Conservation (phyloP, 441 rosid species). For the Daphne laureola region DNA sequence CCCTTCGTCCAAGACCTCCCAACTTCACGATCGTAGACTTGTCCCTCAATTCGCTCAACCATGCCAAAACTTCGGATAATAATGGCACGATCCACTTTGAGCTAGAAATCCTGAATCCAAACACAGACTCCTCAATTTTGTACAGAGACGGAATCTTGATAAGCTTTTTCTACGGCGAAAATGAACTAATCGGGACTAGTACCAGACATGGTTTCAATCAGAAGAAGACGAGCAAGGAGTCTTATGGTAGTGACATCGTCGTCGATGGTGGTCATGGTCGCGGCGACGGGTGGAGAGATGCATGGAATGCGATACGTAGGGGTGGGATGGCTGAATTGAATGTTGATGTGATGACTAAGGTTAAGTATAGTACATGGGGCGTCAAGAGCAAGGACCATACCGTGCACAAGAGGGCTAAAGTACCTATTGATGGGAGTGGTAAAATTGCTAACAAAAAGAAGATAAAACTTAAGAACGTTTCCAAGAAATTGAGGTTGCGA, state of each 20-base stretch:
- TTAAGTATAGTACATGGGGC: conserved; percentile 27
- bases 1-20: conserved; percentile 27
- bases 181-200: conserved; percentile 14
- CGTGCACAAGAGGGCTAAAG: conserved; percentile 18
- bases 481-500: conserved; percentile 21
- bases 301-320: conserved; percentile 12
- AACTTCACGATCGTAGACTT: conserved; percentile 18
- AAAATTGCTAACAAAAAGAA: conserved; percentile 34
- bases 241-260: background rate
- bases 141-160: conserved; percentile 26
- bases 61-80: background rate
- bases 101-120: conserved; percentile 29
- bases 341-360: conserved; percentile 18
- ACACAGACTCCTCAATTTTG: conserved; percentile 26
- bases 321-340: conserved; percentile 23
- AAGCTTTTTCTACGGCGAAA: conserved; percentile 21
- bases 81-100: conserved; percentile 8
- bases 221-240: conserved; percentile 10
- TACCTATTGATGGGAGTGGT: conserved; percentile 31
- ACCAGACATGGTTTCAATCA: conserved; percentile 22
- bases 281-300: conserved; percentile 8
- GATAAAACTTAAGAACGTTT: conserved; percentile 24
- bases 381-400: conserved; percentile 33
- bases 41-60: conserved; percentile 17
- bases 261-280: conserved; percentile 1